Evolutionary conservation across 2,329 filamentous ascomycete species (phyloP).

Genomic region (Fusarium papillatum): DNA sequence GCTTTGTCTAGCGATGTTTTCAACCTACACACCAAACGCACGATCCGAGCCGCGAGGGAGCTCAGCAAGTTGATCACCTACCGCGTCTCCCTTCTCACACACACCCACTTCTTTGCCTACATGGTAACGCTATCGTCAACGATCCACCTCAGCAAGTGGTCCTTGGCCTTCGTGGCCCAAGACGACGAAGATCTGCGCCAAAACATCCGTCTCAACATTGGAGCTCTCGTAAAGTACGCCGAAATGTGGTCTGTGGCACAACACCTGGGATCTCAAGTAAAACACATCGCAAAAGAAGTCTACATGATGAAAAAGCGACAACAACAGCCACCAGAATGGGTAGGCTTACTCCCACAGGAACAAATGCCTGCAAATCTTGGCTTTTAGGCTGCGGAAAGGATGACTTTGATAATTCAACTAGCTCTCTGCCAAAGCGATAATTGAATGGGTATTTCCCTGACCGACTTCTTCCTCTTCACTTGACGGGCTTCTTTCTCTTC

Average conservation of each 20-base stretch:
- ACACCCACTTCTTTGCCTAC: slow-evolving; percentile 89
- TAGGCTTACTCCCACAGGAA: slow-evolving; percentile 65
- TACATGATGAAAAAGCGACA: slow-evolving; percentile 70
- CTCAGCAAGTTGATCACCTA: slow-evolving; percentile 82
- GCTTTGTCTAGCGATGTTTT: slow-evolving; percentile 64
- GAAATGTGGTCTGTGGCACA: slow-evolving; percentile 80
- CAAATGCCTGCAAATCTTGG: not conserved
- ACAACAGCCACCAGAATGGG: slow-evolving; percentile 65
- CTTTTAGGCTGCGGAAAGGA: not conserved
- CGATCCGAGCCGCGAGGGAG: slow-evolving; percentile 81
- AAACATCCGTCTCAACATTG: slow-evolving; percentile 83
- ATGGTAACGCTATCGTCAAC: slow-evolving; percentile 83
- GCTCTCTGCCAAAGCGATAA: not conserved
- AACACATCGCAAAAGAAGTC: slow-evolving; percentile 82
- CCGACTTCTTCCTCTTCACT: not conserved
- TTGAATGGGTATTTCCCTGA: not conserved
- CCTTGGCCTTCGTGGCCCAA: slow-evolving; percentile 69
- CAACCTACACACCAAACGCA: slow-evolving; percentile 83
- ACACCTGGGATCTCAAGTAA: slow-evolving; percentile 79
- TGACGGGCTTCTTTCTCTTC: not conserved
- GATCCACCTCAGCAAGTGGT: slow-evolving; percentile 86
- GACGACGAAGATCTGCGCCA: slow-evolving; percentile 78
- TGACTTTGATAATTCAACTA: not conserved
- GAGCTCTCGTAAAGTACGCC: slow-evolving; percentile 77
- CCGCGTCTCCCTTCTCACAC: slow-evolving; percentile 76